Percentiles rank a stretch among this genome's conserved stretches.
Conservation (phyloP, 441 rosid genomes). For the Euphorbia celastroides region DNA sequence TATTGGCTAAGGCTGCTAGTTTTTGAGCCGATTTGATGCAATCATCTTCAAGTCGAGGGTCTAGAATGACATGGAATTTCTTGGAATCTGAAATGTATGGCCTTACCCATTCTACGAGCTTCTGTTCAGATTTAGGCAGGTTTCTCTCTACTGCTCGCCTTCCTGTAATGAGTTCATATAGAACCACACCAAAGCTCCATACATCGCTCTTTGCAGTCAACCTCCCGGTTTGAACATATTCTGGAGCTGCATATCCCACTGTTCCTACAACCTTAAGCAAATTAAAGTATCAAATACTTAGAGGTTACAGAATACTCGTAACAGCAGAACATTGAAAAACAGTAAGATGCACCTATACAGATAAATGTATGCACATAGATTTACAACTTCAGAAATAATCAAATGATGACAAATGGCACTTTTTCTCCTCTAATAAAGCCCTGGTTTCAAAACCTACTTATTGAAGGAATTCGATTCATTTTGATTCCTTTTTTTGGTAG, state of each 20-base stretch:
- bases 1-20: slow-evolving; percentile 75
- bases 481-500: too few species aligned
- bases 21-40: slow-evolving; percentile 72
- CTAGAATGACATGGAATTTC: slow-evolving; percentile 74
- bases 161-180: slow-evolving; percentile 85
- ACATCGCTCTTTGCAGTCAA: slow-evolving; percentile 93
- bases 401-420: too few species aligned
- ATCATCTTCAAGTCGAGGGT: slow-evolving; percentile 70
- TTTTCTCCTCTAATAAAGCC: too few species aligned
- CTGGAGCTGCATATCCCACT: slow-evolving; percentile 94
- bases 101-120: slow-evolving; percentile 91
- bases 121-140: slow-evolving; percentile 77
- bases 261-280: slow-evolving; percentile 83
- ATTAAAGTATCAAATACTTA: background rate
- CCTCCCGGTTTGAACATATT: slow-evolving; percentile 83
- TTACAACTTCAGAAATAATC: too few species aligned
- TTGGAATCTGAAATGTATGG: slow-evolving; percentile 81
- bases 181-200: slow-evolving; percentile 99
- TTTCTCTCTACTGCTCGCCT: slow-evolving; percentile 85
- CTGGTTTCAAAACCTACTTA: too few species aligned
- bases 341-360: too few species aligned
- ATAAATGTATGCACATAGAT: too few species aligned
- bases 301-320: background rate
- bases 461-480: too few species aligned
- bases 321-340: background rate